Conservation (phyloP, 2,329 filamentous ascomycete species). For the Escovopsis weberi region DNA sequence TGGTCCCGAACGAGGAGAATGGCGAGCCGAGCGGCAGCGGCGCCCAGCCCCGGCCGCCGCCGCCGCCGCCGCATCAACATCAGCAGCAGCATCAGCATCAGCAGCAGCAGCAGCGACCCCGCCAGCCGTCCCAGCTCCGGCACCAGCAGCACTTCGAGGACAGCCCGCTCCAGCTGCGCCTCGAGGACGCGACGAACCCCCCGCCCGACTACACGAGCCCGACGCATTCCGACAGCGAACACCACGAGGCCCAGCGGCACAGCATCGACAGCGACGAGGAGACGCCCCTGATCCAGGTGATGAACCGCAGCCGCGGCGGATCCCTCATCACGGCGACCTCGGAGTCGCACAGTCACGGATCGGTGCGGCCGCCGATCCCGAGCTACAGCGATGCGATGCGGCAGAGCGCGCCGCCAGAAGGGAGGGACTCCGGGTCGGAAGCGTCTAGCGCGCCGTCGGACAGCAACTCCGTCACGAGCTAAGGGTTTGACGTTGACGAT, state of each 20-base stretch:
- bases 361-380: conserved; percentile 45
- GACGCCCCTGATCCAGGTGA: conserved; percentile 34
- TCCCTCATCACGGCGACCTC: conserved; percentile 28
- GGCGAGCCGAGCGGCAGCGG: conserved; percentile 39
- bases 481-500: not conserved
- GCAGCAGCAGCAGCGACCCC: too few relatives aligned
- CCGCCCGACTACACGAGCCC: conserved; percentile 62
- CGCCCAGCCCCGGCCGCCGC: too few relatives aligned
- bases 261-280: conserved; percentile 48
- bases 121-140: not conserved
- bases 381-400: conserved; percentile 66
- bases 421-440: conserved; percentile 11
- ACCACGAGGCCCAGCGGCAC: conserved; percentile 25
- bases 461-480: conserved; percentile 3
- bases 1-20: conserved; percentile 56
- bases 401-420: conserved; percentile 23
- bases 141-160: conserved; percentile 17
- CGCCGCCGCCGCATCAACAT: too few relatives aligned
- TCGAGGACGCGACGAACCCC: conserved; percentile 44
- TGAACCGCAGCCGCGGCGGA: conserved; percentile 35
- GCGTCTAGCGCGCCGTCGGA: conserved; percentile 5
- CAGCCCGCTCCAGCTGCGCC: conserved; percentile 23
- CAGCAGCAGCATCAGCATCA: too few relatives aligned
- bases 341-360: conserved; percentile 9
- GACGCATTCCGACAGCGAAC: conserved; percentile 40